Evolutionary conservation across 1,284 basidiomycete genomes (phyloP).

Genomic region (Stygiomarasmius scandens): DNA sequence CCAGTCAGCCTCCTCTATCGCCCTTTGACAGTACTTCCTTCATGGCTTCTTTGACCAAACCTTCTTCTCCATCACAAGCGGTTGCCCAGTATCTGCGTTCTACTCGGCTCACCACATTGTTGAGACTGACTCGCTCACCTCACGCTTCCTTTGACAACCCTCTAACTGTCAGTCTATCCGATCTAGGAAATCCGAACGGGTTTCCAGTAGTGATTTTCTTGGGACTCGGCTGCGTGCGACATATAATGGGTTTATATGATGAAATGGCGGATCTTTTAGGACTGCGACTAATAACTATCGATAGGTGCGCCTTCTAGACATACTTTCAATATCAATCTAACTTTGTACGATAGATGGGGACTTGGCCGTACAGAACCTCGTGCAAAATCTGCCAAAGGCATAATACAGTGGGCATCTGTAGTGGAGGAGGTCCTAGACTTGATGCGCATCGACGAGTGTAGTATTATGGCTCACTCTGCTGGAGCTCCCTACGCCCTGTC

Average conservation of each 20-base stretch:
- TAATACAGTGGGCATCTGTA: conserved; percentile 89
- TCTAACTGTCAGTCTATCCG: conserved; percentile 89
- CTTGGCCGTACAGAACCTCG: conserved; percentile 84
- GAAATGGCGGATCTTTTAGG: conserved; percentile 91
- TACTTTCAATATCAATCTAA: background rate
- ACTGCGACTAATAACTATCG: conserved; percentile 90
- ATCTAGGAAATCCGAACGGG: conserved; percentile 83
- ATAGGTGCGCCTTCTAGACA: conserved; percentile 58
- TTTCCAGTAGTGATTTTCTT: conserved; percentile 90
- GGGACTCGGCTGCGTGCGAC: conserved; percentile 91
- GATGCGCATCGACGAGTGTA: conserved; percentile 79
- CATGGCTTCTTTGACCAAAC: conserved; percentile 40
- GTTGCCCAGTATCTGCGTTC: conserved; percentile 87
- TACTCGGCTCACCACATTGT: conserved; percentile 78
- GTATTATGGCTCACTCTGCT: conserved; percentile 95
- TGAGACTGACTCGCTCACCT: conserved; percentile 78
- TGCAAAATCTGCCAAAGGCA: conserved; percentile 71
- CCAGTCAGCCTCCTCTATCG: conserved; percentile 44
- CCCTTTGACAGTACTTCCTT: conserved; percentile 46
- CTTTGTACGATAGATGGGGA: conserved; percentile 72
- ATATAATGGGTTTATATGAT: conserved; percentile 93
- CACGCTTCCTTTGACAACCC: conserved; percentile 73
- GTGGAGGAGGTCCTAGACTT: conserved; percentile 89
- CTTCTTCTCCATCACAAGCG: conserved; percentile 60
- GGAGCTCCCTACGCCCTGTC: conserved; percentile 95